Percentiles rank a stretch among this genome's conserved stretches.
These are phyloP conservation scores for Trichoderma guizhouense DNA, from an alignment of 2,329 filamentous ascomycete genomes.

Conservation along the genomic window DNA sequence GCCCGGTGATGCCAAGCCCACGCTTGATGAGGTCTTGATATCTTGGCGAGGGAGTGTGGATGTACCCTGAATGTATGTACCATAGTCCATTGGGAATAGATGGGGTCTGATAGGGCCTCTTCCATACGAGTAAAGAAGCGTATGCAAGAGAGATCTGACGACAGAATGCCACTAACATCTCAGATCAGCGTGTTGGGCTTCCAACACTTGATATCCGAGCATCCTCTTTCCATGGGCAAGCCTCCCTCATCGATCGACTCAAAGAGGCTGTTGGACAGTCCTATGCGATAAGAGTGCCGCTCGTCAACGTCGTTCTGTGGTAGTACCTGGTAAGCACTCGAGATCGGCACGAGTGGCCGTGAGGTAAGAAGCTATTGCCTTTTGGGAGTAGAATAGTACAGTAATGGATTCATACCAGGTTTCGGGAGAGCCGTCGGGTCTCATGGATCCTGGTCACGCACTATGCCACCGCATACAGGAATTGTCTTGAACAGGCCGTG, in stretches of 20 bases:
- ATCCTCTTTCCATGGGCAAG: background rate
- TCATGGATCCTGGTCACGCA: background rate
- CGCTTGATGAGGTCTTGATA: background rate
- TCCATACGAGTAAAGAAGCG: background rate
- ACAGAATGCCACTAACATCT: background rate
- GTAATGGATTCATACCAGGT: background rate
- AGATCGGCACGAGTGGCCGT: background rate
- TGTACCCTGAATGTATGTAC: background rate
- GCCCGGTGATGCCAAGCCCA: background rate
- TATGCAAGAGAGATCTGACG: conserved; percentile 12
- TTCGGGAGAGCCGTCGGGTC: background rate
- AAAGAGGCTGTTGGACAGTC: background rate
- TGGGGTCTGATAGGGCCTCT: background rate
- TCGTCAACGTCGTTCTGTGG: background rate
- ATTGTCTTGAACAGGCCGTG: background rate
- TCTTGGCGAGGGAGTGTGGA: background rate
- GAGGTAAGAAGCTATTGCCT: background rate
- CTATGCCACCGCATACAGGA: background rate
- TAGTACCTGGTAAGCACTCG: background rate
- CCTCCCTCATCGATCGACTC: background rate
- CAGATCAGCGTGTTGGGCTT: background rate
- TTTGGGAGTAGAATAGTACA: background rate
- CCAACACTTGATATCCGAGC: background rate
- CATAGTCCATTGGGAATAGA: background rate
- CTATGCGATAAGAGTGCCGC: background rate